A percentile compares a stretch with the other conserved stretches of the same genome.
Evolutionary conservation across 1,284 basidiomycete genomes (phyloP).

Genomic region (Malassezia arunalokei): DNA sequence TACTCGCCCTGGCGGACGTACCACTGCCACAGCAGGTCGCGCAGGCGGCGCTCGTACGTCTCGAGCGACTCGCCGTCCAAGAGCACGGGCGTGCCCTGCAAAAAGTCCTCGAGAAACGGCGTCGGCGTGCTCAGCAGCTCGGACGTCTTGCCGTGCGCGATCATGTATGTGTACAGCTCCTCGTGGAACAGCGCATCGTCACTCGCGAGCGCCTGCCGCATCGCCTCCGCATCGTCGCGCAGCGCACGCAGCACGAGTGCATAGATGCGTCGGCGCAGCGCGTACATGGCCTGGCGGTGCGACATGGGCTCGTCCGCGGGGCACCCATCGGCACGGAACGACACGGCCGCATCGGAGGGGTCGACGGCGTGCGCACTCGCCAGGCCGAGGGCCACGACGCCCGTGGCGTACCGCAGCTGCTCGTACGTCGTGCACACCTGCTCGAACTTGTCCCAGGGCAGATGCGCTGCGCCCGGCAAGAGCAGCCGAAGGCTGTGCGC

Average conservation of each 20-base stretch:
- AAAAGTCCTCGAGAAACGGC: conserved; percentile 71
- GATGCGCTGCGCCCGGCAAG: conserved; percentile 67
- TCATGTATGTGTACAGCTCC: conserved; percentile 85
- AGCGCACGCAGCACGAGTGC: conserved; percentile 56
- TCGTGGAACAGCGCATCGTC: conserved; percentile 90
- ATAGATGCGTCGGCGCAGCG: conserved; percentile 57
- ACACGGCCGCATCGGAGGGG: conserved; percentile 52
- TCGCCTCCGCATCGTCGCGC: conserved; percentile 35
- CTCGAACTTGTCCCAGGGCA: conserved; percentile 70
- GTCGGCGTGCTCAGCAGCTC: conserved; percentile 61
- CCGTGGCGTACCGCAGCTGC: conserved; percentile 66
- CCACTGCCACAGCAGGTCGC: conserved; percentile 88
- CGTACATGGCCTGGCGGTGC: conserved; percentile 51
- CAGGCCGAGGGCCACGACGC: conserved; percentile 74
- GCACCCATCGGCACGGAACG: conserved; percentile 54
- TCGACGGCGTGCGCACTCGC: conserved; percentile 72
- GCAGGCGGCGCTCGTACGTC: conserved; percentile 48
- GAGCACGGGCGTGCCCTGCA: conserved; percentile 66
- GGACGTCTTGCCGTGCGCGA: conserved; percentile 65
- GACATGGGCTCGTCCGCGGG: conserved; percentile 56
- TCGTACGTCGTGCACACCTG: conserved; percentile 79
- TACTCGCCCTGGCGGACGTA: conserved; percentile 59
- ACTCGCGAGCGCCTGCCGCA: conserved; percentile 57
- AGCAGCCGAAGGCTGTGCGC: conserved; percentile 54
- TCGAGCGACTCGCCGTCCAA: conserved; percentile 49